A percentile compares a stretch with the other conserved stretches of the same genome.
These are phyloP conservation scores for Agrostemma githago DNA, from an alignment of 148 eudicot genomes.

Conservation along the genomic window DNA sequence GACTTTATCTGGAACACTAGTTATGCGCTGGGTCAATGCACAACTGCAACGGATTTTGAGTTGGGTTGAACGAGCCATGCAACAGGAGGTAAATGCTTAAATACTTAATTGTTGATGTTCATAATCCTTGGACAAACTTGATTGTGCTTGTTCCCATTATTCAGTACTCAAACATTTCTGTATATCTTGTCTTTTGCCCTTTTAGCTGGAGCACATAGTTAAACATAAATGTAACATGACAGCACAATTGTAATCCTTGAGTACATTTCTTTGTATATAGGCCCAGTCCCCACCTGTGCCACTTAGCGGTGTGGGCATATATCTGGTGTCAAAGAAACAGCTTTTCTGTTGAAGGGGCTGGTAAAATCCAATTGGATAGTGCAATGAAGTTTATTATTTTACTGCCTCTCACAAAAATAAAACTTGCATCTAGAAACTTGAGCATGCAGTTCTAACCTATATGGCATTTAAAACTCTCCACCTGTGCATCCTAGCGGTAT, in stretches of 20 bases:
- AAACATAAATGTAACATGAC: neutral
- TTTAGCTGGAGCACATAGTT: slow-evolving; percentile 5
- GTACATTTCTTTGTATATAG: neutral
- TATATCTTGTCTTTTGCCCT: neutral
- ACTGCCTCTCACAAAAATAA: neutral
- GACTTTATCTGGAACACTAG: slow-evolving; percentile 88
- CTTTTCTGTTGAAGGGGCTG: neutral
- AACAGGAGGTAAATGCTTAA: slow-evolving; percentile 73
- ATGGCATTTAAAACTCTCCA: neutral
- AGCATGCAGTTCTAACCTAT: neutral
- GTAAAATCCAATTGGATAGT: neutral
- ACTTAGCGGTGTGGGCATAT: neutral
- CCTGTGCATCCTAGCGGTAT: too few relatives aligned
- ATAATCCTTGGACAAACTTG: neutral
- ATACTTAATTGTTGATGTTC: neutral
- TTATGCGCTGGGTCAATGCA: slow-evolving; percentile 94
- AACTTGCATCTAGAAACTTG: neutral
- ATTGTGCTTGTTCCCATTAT: slow-evolving; percentile 1
- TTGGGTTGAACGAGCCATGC: slow-evolving; percentile 95
- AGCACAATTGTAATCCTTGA: neutral
- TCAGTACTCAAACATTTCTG: neutral
- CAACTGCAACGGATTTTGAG: slow-evolving; percentile 75
- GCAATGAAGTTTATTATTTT: neutral
- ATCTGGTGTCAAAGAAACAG: neutral
- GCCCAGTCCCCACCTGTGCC: neutral